These are phyloP conservation scores for Pseudovirgaria hyperparasitica DNA, from an alignment of 2,329 filamentous ascomycete genomes.

Conservation along the genomic window DNA sequence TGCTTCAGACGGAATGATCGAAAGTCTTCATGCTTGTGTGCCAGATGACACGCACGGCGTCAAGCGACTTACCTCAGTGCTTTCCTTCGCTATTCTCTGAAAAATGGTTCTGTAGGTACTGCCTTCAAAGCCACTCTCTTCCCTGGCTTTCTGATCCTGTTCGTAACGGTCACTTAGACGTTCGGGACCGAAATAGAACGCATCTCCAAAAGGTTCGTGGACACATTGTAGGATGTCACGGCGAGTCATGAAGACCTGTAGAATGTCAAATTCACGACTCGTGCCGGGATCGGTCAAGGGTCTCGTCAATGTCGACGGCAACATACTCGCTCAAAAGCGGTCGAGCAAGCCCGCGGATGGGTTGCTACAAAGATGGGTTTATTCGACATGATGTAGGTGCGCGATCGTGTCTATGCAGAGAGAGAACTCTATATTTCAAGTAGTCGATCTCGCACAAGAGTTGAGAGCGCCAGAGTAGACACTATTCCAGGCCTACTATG, in stretches of 20 bases:
- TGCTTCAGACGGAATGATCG: too few relatives aligned
- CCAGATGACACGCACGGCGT: too few relatives aligned
- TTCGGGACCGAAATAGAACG: slow-evolving; percentile 93
- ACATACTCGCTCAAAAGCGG: slow-evolving; percentile 85
- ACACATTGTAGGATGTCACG: slow-evolving; percentile 67
- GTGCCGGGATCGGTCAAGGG: slow-evolving; percentile 3
- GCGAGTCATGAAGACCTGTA: slow-evolving; percentile 89
- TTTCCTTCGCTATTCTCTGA: slow-evolving; percentile 58
- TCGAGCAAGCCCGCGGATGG: slow-evolving; percentile 89
- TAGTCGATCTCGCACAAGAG: background rate
- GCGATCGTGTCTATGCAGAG: background rate
- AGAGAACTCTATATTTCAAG: slow-evolving; percentile 3
- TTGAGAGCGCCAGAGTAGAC: too few relatives aligned
- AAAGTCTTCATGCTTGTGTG: too few relatives aligned
- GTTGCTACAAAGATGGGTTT: slow-evolving; percentile 87
- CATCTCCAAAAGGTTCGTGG: slow-evolving; percentile 94
- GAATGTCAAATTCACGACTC: slow-evolving; percentile 6
- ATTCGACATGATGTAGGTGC: slow-evolving; percentile 44
- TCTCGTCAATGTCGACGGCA: slow-evolving; percentile 3
- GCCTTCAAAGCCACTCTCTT: slow-evolving; percentile 51
- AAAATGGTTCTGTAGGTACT: slow-evolving; percentile 69
- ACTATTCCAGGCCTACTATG: too few relatives aligned
- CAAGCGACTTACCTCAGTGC: slow-evolving; percentile 55
- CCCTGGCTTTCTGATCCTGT: slow-evolving; percentile 44
- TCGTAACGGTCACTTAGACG: slow-evolving; percentile 69